phyloP scores from a whole-genome alignment of 192 early-diverging fungal species.

The Obelidium mucronatum region DNA sequence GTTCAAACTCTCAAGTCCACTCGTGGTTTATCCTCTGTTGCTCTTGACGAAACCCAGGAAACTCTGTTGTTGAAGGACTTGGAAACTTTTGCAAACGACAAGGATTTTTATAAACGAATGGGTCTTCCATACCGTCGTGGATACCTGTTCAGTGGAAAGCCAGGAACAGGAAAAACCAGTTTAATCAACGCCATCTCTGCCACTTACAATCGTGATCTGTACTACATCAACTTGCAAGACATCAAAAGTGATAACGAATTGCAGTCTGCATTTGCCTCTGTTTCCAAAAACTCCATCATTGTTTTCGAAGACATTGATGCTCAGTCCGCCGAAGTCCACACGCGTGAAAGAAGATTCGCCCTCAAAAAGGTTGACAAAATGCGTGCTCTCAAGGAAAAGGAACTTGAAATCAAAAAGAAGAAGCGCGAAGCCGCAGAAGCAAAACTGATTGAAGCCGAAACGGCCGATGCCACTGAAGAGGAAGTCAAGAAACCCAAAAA shows the following conservation, averaged over 20 bases:
- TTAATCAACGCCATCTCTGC: slow-evolving; percentile 54
- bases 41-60: slow-evolving; percentile 60
- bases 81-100: slow-evolving; percentile 57
- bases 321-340: slow-evolving; percentile 55
- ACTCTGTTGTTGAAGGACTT: slow-evolving; percentile 55
- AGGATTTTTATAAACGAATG: slow-evolving; percentile 65
- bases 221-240: slow-evolving; percentile 56
- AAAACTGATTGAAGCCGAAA: slow-evolving; percentile 33
- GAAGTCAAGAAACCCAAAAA: slow-evolving; percentile 19
- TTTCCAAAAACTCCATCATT: slow-evolving; percentile 54
- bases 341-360: slow-evolving; percentile 41
- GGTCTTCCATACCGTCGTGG: slow-evolving; percentile 70
- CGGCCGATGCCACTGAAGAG: slow-evolving; percentile 16
- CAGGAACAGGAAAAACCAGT: slow-evolving; percentile 56
- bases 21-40: slow-evolving; percentile 61
- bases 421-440: slow-evolving; percentile 36
- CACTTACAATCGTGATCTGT: slow-evolving; percentile 50
- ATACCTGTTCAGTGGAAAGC: slow-evolving; percentile 52
- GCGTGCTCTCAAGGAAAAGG: slow-evolving; percentile 34
- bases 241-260: slow-evolving; percentile 48
- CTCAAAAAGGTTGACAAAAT: slow-evolving; percentile 36
- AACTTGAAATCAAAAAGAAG: slow-evolving; percentile 37
- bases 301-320: slow-evolving; percentile 70
- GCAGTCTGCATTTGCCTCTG: slow-evolving; percentile 53
- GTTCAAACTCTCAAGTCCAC: slow-evolving; percentile 38